Evolutionary conservation across 148 eudicot species (phyloP).

Genomic region (Rhododendron mucronatum): DNA sequence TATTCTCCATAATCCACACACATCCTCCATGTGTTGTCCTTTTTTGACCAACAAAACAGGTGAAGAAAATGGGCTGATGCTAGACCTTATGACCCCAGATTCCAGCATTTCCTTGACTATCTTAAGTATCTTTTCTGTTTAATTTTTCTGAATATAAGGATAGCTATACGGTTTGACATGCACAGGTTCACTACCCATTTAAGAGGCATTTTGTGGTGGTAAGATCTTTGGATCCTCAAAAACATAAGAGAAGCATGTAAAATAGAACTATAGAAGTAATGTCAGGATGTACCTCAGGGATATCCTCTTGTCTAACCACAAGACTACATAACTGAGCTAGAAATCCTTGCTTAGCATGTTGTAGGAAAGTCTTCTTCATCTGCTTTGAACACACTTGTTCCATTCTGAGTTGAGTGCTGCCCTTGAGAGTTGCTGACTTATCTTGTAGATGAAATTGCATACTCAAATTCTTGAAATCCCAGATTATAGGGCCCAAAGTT

Average conservation of each 20-base stretch:
- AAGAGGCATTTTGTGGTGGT: background rate
- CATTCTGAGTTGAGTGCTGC: background rate
- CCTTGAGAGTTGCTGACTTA: background rate
- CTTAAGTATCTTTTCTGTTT: background rate
- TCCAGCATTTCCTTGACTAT: background rate
- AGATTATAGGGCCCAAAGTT: background rate
- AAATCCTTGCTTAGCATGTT: background rate
- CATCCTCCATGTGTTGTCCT: background rate
- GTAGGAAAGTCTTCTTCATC: no score
- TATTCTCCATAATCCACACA: background rate
- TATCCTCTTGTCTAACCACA: no score
- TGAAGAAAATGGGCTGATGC: background rate
- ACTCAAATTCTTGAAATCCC: background rate
- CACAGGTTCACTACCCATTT: background rate
- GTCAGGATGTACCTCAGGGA: background rate
- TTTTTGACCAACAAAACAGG: background rate
- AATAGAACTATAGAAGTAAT: background rate
- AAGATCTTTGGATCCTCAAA: background rate
- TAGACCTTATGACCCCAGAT: background rate
- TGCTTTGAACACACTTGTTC: background rate
- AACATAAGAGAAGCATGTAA: background rate
- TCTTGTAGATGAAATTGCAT: background rate
- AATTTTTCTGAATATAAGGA: background rate
- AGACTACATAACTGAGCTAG: background rate
- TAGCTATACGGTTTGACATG: background rate